Base-by-base conservation (phyloP, 352 stramenopile genomes). In the Phytophthora foliorum region DNA sequence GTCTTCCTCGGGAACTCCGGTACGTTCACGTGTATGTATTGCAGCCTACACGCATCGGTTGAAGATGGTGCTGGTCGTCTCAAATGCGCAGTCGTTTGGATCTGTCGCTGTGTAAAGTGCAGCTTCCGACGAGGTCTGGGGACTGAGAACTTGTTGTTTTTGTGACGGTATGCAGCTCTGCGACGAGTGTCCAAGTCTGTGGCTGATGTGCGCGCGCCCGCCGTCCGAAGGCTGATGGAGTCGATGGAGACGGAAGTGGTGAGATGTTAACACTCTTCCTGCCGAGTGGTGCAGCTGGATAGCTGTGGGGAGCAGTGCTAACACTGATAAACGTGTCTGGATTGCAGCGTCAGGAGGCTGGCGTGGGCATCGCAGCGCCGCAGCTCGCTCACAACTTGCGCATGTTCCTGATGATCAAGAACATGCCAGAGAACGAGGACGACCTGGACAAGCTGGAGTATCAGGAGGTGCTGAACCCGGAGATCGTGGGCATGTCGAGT, bases 321-420 rank as follows among this genome's bases (percentile, higher is more conserved):
- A 72, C 17, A 24, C 11, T 50, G 42, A 25, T 14, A 36, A 21
- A 24, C 36, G 45, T 51, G 24, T 71, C 2, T 29, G 8, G 44
- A 49, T 66, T 46, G 13, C 57, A 95, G 88, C 81, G 82, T 8
- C 68, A 82, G 29, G 80, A 93, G 50, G 78, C 82, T 36, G 86
- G 88, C 11, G 81, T 95, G 27, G 88, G 88, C 21, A 88, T 95
- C 48, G 88, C 88, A 16, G 88, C 83, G 11, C 86, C 88, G 17
- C 88, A 95, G 58, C 64, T 95, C 0, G 88, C 84, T 0, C 74
- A 90, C 63, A 95, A 93, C 58, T 49, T 86, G 63, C 86, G 88
- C 56, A 86, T 94, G 70, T 95, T 95, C 63, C 73, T 95, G 41
- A 94, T 93, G 86, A 77, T 93, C 46, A 86, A 92, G 58, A 74